A percentile compares a stretch with the other conserved stretches of the same genome.
Evolutionary conservation across 331 rosid genomes (phyloP).

Genomic region (Acacia pycnantha): DNA sequence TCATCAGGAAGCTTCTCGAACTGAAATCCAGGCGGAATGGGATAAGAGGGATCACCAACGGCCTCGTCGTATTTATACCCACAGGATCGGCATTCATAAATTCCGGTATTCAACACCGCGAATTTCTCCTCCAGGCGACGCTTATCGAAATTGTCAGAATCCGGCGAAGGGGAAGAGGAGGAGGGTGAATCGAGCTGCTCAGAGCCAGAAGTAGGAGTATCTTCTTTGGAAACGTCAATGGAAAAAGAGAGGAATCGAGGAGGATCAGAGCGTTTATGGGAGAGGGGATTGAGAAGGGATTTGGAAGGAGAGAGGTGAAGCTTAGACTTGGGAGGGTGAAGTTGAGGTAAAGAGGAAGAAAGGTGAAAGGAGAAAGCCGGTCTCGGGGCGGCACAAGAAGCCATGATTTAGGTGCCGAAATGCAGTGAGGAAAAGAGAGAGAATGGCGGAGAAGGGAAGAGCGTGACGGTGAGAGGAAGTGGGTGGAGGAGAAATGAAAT

Average conservation of each 20-base stretch:
- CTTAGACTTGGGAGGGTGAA: constrained; percentile 40
- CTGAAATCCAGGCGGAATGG: constrained; percentile 75
- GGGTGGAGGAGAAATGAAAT: constrained; percentile 49
- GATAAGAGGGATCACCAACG: constrained; percentile 80
- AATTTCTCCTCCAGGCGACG: constrained; percentile 88
- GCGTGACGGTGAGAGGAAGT: constrained; percentile 18
- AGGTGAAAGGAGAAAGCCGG: constrained; percentile 59
- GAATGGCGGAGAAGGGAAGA: background rate
- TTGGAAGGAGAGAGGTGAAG: constrained; percentile 12
- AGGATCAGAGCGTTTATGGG: constrained; percentile 29
- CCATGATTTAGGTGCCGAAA: constrained; percentile 33
- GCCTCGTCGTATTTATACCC: constrained; percentile 88
- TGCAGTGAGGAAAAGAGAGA: background rate
- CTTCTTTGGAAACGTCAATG: constrained; percentile 79
- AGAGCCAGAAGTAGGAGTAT: constrained; percentile 54
- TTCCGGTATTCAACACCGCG: constrained; percentile 85
- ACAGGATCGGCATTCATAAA: constrained; percentile 92
- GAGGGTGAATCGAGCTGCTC: constrained; percentile 32
- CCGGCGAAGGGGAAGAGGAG: constrained; percentile 9
- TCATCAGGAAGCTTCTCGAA: constrained; percentile 85
- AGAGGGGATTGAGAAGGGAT: background rate
- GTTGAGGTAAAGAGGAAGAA: constrained; percentile 46
- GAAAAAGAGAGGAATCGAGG: constrained; percentile 42
- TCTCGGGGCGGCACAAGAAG: constrained; percentile 57
- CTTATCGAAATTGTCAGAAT: constrained; percentile 36